Evolutionary conservation across 257 asterid species (phyloP).

Genomic region (Agastache rugosa): DNA sequence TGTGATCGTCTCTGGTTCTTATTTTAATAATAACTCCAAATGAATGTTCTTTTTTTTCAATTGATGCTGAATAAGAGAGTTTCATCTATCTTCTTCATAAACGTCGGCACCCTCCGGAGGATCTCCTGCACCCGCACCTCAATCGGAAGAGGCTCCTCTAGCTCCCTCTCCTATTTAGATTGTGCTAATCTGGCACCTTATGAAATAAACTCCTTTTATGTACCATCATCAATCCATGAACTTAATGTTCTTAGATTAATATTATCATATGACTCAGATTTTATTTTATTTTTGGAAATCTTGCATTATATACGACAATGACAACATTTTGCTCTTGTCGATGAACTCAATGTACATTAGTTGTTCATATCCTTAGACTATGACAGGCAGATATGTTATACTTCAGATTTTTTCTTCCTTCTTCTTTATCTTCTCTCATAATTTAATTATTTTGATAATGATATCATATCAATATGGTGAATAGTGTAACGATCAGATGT

Average conservation of each 20-base stretch:
- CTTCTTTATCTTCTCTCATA: too few species aligned
- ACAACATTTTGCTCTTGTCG: background rate
- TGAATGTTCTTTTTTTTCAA: background rate
- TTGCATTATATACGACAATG: background rate
- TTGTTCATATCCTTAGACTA: background rate
- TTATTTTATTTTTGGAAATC: background rate
- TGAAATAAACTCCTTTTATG: too few species aligned
- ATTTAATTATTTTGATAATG: background rate
- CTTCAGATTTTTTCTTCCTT: background rate
- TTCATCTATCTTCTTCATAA: background rate
- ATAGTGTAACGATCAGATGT: too few species aligned
- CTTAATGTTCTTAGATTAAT: too few species aligned
- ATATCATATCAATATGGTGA: background rate
- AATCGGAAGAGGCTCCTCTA: too few species aligned
- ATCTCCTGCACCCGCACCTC: too few species aligned
- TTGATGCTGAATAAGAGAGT: background rate
- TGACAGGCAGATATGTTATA: slow-evolving; percentile 2
- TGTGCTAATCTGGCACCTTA: too few species aligned
- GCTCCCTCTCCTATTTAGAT: too few species aligned
- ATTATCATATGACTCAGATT: too few species aligned
- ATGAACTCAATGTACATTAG: slow-evolving; percentile 7
- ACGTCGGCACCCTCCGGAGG: background rate
- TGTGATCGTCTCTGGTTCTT: slow-evolving; percentile 5
- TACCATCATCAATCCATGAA: too few species aligned
- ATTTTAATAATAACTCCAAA: slow-evolving; percentile 1